phyloP scores from a whole-genome alignment of 2,329 filamentous ascomycete species.

The Aspergillus japonicus region DNA sequence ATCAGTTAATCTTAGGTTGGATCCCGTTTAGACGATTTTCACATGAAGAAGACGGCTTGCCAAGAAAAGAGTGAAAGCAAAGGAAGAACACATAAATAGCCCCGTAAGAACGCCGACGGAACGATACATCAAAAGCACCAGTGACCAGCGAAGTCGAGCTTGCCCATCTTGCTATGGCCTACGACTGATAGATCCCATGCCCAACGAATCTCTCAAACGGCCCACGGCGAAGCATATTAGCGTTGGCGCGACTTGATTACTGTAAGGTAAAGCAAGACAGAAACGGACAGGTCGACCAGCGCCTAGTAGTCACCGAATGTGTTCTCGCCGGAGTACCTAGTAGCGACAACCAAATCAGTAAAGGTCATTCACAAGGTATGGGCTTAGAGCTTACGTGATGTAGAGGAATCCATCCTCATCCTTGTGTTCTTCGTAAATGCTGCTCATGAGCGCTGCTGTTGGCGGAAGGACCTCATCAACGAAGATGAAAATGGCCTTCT shows the following conservation, averaged over 20 bases:
- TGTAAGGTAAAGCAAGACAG: background rate
- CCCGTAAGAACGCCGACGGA: slow-evolving; percentile 23
- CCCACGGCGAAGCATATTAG: slow-evolving; percentile 13
- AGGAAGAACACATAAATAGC: slow-evolving; percentile 17
- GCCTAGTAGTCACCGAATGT: slow-evolving; percentile 69
- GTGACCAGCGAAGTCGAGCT: slow-evolving; percentile 14
- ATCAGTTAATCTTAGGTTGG: slow-evolving; percentile 1
- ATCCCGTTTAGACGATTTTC: slow-evolving; percentile 13
- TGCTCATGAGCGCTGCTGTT: slow-evolving; percentile 97
- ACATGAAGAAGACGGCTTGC: slow-evolving; percentile 19
- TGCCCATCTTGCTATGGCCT: slow-evolving; percentile 14
- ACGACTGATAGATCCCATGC: slow-evolving; percentile 11
- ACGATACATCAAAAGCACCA: slow-evolving; percentile 15
- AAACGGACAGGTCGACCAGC: slow-evolving; percentile 2
- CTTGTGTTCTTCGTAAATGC: slow-evolving; percentile 99
- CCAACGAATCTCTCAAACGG: slow-evolving; percentile 5
- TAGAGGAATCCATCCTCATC: slow-evolving; percentile 86
- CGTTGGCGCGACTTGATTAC: background rate
- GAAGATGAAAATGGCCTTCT: slow-evolving; percentile 99
- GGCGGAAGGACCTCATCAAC: slow-evolving; percentile 97
- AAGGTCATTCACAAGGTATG: background rate
- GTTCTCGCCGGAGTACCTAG: slow-evolving; percentile 94
- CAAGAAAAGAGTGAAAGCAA: slow-evolving; percentile 9
- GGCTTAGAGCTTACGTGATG: slow-evolving; percentile 69
- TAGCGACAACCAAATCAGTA: background rate